Base-by-base conservation (phyloP, 139 green algal genomes). In the Tetradesmus obliquus region DNA sequence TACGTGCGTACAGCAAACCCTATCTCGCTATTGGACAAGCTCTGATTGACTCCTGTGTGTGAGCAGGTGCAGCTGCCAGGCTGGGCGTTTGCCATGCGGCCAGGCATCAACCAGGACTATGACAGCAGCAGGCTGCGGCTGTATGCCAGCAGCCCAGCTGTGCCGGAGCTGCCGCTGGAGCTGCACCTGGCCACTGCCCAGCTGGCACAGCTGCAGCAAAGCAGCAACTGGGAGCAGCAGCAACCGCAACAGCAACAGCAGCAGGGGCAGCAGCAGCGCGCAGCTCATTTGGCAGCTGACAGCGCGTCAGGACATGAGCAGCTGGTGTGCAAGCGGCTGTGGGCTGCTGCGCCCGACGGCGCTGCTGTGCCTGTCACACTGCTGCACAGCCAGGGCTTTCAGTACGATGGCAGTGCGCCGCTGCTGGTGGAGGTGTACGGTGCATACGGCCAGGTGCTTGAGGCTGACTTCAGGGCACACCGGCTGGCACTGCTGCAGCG, bases 361-460 rank as follows among this genome's bases (percentile, higher is more conserved):
- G 55, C n/a, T 55, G 45, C 32, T 10, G 72, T 92, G 19, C 90
- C 90, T 15, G 15, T 93, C 55, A 93, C 91, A 9, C 53, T 93
- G 60, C 58, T 93, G 76, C 85, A 88, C 22, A 66, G 5, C 7
- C n/a, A 10, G n/a, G 90, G 51, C 1, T 57, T 71, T 62, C 62
- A 51, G 3, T 53, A 66, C 20, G 12, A 79, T 60, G 86, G 89
- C 54, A 54, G 8, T 10, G 71, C 85, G 22, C 95, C 95, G 2
- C 91, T 95, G 69, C 93, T 98, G 86, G 71, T 98, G 84, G 85
- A 93, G 2, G 94, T 94, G 45, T 99, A 99, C 87, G 97, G 96
- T 15, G 94, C 96, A 4, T 99, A 99, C 90, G 97, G 97, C 1
- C 82, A 95, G 17, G 89, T 91, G 3, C 84, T 97, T 60, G 94